These are phyloP conservation scores for Alternaria longipes DNA, from an alignment of 2,329 filamentous ascomycete species.

Conservation along the genomic window DNA sequence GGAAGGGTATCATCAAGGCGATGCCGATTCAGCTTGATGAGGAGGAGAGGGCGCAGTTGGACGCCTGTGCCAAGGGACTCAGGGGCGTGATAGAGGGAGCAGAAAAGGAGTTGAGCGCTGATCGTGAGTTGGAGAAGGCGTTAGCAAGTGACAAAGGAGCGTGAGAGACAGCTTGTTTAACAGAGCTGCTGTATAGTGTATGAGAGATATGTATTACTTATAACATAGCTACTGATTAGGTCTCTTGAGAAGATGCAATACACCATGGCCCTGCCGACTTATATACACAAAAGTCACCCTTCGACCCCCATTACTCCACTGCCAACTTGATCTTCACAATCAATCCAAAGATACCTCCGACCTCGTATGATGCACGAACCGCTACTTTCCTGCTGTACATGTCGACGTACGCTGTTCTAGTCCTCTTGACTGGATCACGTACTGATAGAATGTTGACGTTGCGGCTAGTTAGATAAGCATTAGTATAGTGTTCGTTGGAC, in stretches of 20 bases:
- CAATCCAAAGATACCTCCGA: constrained; percentile 32
- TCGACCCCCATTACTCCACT: constrained; percentile 1
- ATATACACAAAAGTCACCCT: neutral
- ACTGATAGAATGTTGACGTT: constrained; percentile 26
- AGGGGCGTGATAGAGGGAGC: constrained; percentile 50
- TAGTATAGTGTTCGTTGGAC: neutral
- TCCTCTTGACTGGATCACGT: constrained; percentile 31
- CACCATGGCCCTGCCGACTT: neutral
- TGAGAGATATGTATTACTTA: neutral
- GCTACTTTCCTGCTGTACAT: constrained; percentile 29
- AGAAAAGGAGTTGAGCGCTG: constrained; percentile 46
- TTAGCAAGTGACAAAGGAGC: constrained; percentile 32
- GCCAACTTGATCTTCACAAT: constrained; percentile 23
- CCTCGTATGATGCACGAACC: constrained; percentile 20
- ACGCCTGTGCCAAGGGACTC: constrained; percentile 49
- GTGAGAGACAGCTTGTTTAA: neutral
- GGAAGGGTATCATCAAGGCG: constrained; percentile 56
- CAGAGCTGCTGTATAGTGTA: neutral
- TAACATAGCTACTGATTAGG: neutral
- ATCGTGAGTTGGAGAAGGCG: constrained; percentile 38
- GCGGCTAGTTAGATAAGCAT: constrained; percentile 17
- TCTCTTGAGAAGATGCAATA: neutral
- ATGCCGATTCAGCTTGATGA: constrained; percentile 49
- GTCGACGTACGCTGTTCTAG: constrained; percentile 34
- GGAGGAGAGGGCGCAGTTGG: constrained; percentile 44